Base-by-base conservation (phyloP, 2,329 filamentous ascomycete species). In the Aspergillus udagawae region DNA sequence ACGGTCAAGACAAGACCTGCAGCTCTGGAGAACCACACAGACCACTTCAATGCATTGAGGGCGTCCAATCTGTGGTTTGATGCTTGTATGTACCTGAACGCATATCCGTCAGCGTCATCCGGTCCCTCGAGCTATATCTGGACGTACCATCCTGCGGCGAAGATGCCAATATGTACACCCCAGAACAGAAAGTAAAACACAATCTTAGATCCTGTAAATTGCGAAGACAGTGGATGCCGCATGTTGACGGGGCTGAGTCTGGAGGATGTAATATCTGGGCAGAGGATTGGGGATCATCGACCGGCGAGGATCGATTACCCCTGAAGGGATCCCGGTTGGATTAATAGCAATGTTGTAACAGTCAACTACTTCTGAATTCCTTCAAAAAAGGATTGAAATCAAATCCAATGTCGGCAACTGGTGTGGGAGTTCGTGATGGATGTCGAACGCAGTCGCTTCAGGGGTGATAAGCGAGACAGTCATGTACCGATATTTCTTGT, bases 21-120 rank as follows among this genome's bases (percentile, higher is more conserved):
- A 71, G 93, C 94, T 81, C 94, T 86, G 28, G 94, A 97, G 58
- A 97, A 85, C 93, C 93, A 99, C 55, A 99, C 94, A 3, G 93
- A 97, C 76, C 83, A 97, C 54, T 82, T 82, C 51, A 99, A 84
- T 0, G 79, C 83, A 75, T 99, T 99, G 49, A 99, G 82, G 45
- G 83, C 84, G 4, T 88, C 87, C 28, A 99, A 81, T 56, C 85
- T 84, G 9, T 72, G 60, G 69, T 96, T 89, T 4, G 71, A 65
- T 35, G 75, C 81, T 80, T 99, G 94, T 67, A 94, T 88, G 69
- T 81, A 90, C 91, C 92, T 96, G 59, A 7, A 58, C 65, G 44
- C n/a, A 23, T 45, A 60, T 74, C 54, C 76, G 68, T 50, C 55
- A 17, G 1, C 50, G 23, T 21, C 17, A n/a, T 5, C 14, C 4